Conservation (phyloP, 768 basidiomycete genomes). For the Termitomyces sp. region DNA sequence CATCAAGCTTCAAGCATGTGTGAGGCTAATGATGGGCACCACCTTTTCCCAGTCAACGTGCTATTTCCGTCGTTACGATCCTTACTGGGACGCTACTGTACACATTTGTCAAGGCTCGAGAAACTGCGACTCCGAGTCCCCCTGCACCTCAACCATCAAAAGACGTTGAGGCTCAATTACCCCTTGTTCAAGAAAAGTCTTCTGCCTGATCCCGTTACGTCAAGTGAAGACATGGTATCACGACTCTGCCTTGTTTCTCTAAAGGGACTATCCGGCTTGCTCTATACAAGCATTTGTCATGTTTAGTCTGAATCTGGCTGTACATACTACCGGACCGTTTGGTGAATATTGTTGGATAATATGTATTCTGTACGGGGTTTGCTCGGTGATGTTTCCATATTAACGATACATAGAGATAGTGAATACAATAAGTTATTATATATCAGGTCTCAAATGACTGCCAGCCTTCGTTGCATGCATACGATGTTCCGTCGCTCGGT, state of each 20-base stretch:
- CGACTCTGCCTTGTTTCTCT: neutral
- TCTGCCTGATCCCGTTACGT: neutral
- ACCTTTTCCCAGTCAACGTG: constrained; percentile 40
- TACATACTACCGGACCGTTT: neutral
- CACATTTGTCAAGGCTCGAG: constrained; percentile 55
- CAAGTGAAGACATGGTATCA: neutral
- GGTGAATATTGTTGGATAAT: neutral
- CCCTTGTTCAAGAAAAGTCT: constrained; percentile 11
- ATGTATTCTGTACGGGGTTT: neutral
- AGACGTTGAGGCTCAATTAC: constrained; percentile 12
- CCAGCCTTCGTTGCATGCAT: neutral
- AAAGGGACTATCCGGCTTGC: neutral
- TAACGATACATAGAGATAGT: neutral
- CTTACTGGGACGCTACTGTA: constrained; percentile 63
- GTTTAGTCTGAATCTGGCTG: neutral
- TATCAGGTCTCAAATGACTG: neutral
- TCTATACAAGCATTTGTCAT: neutral
- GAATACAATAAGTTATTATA: neutral
- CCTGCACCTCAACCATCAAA: constrained; percentile 6
- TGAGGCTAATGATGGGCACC: neutral
- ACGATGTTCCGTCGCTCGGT: neutral
- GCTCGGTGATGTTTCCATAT: neutral
- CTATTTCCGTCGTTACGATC: constrained; percentile 53
- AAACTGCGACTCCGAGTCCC: constrained; percentile 27
- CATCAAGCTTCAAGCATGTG: neutral